Evolutionary conservation across 2,329 filamentous ascomycete species (phyloP).

Genomic region (Monilinia aucupariae): DNA sequence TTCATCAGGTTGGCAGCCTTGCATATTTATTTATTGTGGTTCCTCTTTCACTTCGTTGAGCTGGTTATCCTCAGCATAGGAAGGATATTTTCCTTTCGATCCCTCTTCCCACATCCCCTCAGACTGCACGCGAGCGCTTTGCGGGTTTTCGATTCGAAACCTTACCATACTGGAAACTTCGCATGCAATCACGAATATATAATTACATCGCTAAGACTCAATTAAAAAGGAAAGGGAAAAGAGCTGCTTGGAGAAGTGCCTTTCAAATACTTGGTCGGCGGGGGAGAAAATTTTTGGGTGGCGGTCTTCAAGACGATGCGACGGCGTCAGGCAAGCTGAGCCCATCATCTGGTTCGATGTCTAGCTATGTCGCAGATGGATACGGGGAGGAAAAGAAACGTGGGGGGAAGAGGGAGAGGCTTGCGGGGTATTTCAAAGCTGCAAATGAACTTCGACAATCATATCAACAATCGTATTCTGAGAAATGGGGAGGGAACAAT

Average conservation of each 20-base stretch:
- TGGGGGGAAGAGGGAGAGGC: slow-evolving; percentile 69
- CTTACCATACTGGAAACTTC: slow-evolving; percentile 63
- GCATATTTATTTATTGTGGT: slow-evolving; percentile 16
- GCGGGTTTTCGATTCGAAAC: slow-evolving; percentile 65
- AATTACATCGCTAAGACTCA: slow-evolving; percentile 64
- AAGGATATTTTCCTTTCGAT: slow-evolving; percentile 16
- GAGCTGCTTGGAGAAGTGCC: slow-evolving; percentile 34
- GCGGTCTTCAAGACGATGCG: slow-evolving; percentile 36
- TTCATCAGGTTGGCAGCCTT: background rate
- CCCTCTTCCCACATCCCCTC: slow-evolving; percentile 22
- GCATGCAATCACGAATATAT: slow-evolving; percentile 72
- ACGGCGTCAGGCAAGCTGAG: slow-evolving; percentile 26
- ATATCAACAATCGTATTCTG: slow-evolving; percentile 51
- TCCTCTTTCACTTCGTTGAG: slow-evolving; percentile 20
- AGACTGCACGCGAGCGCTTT: slow-evolving; percentile 15
- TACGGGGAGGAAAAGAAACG: slow-evolving; percentile 45
- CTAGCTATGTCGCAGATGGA: slow-evolving; percentile 31
- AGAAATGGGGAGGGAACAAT: slow-evolving; percentile 43
- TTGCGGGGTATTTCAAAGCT: slow-evolving; percentile 67
- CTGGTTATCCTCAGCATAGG: slow-evolving; percentile 15
- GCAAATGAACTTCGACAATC: slow-evolving; percentile 66
- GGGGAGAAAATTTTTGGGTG: slow-evolving; percentile 34
- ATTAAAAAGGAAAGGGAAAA: slow-evolving; percentile 46
- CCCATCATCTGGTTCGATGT: slow-evolving; percentile 35
- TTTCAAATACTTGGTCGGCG: slow-evolving; percentile 30